phyloP scores from a whole-genome alignment of 1,284 basidiomycete species.

The Leccinum pachyderme region DNA sequence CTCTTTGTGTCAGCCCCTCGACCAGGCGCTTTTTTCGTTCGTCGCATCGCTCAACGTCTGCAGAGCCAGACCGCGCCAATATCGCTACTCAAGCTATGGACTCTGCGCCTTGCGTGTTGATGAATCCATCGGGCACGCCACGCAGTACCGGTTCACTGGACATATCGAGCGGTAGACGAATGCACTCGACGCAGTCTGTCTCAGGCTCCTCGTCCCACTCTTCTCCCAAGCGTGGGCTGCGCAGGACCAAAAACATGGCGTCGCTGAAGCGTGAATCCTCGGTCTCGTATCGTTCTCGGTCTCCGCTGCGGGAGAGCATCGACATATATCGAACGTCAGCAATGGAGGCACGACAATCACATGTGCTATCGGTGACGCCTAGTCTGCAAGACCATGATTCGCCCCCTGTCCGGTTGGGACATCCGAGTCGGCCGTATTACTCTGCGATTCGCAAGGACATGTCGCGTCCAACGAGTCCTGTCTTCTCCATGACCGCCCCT shows the following conservation, averaged over 20 bases:
- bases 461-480: constrained; percentile 40
- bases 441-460: constrained; percentile 61
- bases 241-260: constrained; percentile 39
- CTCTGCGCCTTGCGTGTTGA: constrained; percentile 24
- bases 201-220: constrained; percentile 20
- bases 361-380: constrained; percentile 17
- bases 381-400: constrained; percentile 20
- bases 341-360: constrained; percentile 21
- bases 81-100: constrained; percentile 11
- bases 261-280: constrained; percentile 40
- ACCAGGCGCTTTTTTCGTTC: constrained; percentile 9
- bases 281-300: constrained; percentile 37
- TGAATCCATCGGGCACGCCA: constrained; percentile 21
- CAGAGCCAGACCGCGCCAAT: neutral
- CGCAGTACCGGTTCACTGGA: constrained; percentile 21
- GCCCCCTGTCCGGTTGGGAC: constrained; percentile 45
- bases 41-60: constrained; percentile 12
- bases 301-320: constrained; percentile 24
- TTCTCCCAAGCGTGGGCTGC: constrained; percentile 36
- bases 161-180: constrained; percentile 13
- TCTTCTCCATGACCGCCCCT: constrained; percentile 22
- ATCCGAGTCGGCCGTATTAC: constrained; percentile 58
- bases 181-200: constrained; percentile 22
- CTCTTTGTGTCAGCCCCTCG: constrained; percentile 20
- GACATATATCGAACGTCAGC: constrained; percentile 18